Conservation (phyloP, 805 yeast species). For the Nakazawaea holstii region DNA sequence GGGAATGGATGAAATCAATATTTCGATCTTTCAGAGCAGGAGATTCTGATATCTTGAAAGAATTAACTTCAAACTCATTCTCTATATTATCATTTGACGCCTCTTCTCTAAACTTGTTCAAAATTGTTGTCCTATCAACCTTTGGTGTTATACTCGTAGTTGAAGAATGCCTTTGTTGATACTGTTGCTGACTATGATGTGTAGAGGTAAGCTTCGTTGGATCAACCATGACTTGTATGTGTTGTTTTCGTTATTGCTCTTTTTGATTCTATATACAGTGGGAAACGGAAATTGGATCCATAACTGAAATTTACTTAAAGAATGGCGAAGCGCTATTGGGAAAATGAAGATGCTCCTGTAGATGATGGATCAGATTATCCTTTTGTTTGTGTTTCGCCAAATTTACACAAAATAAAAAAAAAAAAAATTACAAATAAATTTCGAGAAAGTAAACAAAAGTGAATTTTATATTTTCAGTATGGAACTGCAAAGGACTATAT, state of each 20-base stretch:
- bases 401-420: too few species aligned
- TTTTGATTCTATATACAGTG: too few species aligned
- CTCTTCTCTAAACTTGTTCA: constrained; percentile 6
- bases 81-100: neutral
- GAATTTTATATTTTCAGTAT: too few species aligned
- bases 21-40: neutral
- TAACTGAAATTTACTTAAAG: too few species aligned
- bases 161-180: neutral
- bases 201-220: neutral
- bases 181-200: neutral
- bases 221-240: neutral
- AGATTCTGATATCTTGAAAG: constrained; percentile 2
- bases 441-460: too few species aligned
- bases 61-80: constrained; percentile 1
- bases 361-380: too few species aligned
- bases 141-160: neutral
- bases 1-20: constrained; percentile 7
- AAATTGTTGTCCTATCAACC: neutral
- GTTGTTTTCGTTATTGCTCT: too few species aligned
- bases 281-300: too few species aligned
- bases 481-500: too few species aligned
- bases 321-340: too few species aligned
- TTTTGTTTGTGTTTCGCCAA: too few species aligned
- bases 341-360: too few species aligned
- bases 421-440: neutral